Evolutionary conservation across 2,329 filamentous ascomycete species (phyloP).

Genomic region (Blastomyces emzantsi): DNA sequence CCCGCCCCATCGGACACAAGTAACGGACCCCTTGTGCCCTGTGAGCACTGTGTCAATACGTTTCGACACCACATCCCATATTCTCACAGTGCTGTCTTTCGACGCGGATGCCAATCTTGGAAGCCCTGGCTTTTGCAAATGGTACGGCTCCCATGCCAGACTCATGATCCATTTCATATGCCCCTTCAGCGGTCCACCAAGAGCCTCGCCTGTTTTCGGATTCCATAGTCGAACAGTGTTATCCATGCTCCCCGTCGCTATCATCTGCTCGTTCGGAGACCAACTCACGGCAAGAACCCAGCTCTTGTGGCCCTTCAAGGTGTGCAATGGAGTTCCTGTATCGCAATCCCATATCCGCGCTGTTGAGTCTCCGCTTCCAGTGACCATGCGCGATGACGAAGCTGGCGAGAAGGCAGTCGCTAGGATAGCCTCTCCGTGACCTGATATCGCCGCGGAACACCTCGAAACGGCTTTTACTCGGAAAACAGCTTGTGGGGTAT

Average conservation of each 20-base stretch:
- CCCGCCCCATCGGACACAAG: conserved; percentile 93
- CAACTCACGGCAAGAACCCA: conserved; percentile 87
- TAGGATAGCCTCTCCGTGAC: conserved; percentile 86
- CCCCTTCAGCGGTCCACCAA: conserved; percentile 66
- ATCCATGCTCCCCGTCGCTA: conserved; percentile 90
- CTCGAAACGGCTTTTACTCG: conserved; percentile 84
- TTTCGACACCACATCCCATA: conserved; percentile 76
- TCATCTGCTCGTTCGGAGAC: conserved; percentile 69
- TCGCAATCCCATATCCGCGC: conserved; percentile 92
- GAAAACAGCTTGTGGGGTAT: conserved; percentile 83
- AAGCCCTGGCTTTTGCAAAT: conserved; percentile 63
- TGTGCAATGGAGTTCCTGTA: conserved; percentile 62
- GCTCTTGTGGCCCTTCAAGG: conserved; percentile 74
- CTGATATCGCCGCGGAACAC: conserved; percentile 78
- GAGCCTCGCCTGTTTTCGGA: conserved; percentile 64
- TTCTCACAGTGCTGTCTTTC: conserved; percentile 77
- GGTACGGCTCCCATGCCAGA: conserved; percentile 88
- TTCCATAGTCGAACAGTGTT: conserved; percentile 88
- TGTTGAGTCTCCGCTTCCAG: conserved; percentile 83
- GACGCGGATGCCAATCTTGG: conserved; percentile 76
- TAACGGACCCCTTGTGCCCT: conserved; percentile 81
- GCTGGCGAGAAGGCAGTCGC: conserved; percentile 76
- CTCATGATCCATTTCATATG: conserved; percentile 85
- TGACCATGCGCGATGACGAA: conserved; percentile 68
- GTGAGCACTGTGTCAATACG: conserved; percentile 72